phyloP scores from a whole-genome alignment of 1,139 yeast species.

The Pichia sp. region DNA sequence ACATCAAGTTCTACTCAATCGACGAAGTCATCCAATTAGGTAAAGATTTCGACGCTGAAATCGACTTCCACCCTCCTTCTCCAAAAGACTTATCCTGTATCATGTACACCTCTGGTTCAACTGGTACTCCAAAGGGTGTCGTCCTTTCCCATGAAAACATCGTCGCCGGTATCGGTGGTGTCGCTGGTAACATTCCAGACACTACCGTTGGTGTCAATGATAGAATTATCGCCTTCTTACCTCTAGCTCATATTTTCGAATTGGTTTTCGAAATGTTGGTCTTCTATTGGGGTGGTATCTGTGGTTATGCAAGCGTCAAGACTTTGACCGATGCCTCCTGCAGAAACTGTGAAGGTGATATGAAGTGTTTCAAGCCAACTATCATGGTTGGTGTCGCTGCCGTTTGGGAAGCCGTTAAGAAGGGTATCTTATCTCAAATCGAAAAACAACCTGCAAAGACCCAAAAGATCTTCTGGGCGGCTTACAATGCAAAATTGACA shows the following conservation, averaged over 20 bases:
- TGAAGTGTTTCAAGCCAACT: conserved; percentile 85
- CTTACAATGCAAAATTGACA: conserved; percentile 68
- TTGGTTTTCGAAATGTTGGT: conserved; percentile 77
- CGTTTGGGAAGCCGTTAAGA: conserved; percentile 95
- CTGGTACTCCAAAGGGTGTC: conserved; percentile 98
- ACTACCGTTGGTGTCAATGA: conserved; percentile 54
- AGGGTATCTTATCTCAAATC: conserved; percentile 83
- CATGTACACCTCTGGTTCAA: conserved; percentile 98
- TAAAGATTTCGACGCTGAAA: conserved; percentile 34
- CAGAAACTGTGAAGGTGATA: conserved; percentile 85
- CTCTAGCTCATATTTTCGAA: conserved; percentile 96
- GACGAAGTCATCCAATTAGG: conserved; percentile 72
- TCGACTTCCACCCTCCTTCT: conserved; percentile 50
- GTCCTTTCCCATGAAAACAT: conserved; percentile 77
- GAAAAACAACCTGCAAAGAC: conserved; percentile 61
- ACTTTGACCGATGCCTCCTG: conserved; percentile 83
- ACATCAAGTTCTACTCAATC: conserved; percentile 61
- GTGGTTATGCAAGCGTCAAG: conserved; percentile 93
- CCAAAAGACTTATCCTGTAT: conserved; percentile 84
- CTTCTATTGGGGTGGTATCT: conserved; percentile 86
- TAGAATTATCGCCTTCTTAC: conserved; percentile 82
- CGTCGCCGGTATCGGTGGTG: conserved; percentile 84
- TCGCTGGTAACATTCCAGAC: conserved; percentile 60
- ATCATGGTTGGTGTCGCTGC: conserved; percentile 99
- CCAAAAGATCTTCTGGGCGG: conserved; percentile 89